These are phyloP conservation scores for Ophiostoma ips DNA, from an alignment of 2,329 filamentous ascomycete species.

Conservation along the genomic window DNA sequence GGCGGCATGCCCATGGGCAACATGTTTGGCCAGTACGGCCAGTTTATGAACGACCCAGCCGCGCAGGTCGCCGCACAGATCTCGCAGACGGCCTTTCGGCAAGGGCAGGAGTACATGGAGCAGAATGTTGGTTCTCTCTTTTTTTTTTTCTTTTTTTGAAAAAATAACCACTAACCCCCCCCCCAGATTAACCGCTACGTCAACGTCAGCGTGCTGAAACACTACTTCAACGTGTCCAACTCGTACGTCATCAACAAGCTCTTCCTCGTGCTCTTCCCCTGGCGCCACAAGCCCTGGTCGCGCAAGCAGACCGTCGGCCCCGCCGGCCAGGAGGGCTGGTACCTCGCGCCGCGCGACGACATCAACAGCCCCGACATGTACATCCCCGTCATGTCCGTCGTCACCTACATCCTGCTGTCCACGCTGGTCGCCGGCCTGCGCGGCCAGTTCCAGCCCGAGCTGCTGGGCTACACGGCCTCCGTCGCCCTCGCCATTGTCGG, in stretches of 20 bases:
- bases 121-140: constrained; percentile 54
- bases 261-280: constrained; percentile 86
- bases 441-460: constrained; percentile 85
- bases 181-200: constrained; percentile 54
- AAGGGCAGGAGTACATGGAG: constrained; percentile 88
- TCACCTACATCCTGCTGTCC: constrained; percentile 92
- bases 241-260: constrained; percentile 91
- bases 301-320: constrained; percentile 67
- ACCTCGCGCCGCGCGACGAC: constrained; percentile 84
- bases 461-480: constrained; percentile 79
- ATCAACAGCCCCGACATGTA: constrained; percentile 99
- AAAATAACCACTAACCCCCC: not conserved
- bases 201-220: constrained; percentile 80
- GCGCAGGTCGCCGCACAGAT: constrained; percentile 92
- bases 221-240: constrained; percentile 99
- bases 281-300: constrained; percentile 95
- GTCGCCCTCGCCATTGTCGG: constrained; percentile 71
- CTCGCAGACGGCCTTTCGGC: constrained; percentile 79
- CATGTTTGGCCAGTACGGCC: constrained; percentile 61
- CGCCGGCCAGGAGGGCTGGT: constrained; percentile 59
- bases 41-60: constrained; percentile 91
- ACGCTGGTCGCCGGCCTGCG: constrained; percentile 80
- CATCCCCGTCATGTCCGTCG: constrained; percentile 93
- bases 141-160: not conserved
- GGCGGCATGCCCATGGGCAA: constrained; percentile 34